These are phyloP conservation scores for Aspergillus felis DNA, from an alignment of 2,329 filamentous ascomycete genomes.

Conservation along the genomic window DNA sequence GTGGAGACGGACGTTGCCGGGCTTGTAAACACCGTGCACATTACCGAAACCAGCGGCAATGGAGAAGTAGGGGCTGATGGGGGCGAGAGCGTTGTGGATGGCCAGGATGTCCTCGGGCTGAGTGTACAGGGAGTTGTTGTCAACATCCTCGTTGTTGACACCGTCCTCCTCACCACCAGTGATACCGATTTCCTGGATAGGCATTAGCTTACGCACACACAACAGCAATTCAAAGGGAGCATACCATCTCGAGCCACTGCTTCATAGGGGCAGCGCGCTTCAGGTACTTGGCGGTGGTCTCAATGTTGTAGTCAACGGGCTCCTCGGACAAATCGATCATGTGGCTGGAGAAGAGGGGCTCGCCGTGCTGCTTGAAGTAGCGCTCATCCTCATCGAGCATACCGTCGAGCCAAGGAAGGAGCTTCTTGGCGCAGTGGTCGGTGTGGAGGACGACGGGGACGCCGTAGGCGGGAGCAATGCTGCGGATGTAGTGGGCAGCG, in stretches of 20 bases:
- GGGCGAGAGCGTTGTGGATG: slow-evolving; percentile 79
- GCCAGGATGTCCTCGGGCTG: slow-evolving; percentile 94
- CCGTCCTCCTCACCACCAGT: slow-evolving; percentile 97
- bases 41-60: slow-evolving; percentile 98
- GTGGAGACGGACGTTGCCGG: slow-evolving; percentile 93
- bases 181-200: slow-evolving; percentile 71
- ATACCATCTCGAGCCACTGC: slow-evolving; percentile 98
- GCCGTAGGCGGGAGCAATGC: slow-evolving; percentile 80
- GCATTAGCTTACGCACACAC: slow-evolving; percentile 2
- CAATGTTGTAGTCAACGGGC: slow-evolving; percentile 81
- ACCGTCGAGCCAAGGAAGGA: slow-evolving; percentile 94
- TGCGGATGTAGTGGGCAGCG: slow-evolving; percentile 88
- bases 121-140: slow-evolving; percentile 96
- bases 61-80: slow-evolving; percentile 94
- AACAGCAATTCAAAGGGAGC: slow-evolving; percentile 12
- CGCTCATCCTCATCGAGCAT: slow-evolving; percentile 92
- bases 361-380: slow-evolving; percentile 89
- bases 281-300: slow-evolving; percentile 88
- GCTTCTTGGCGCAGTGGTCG: slow-evolving; percentile 99
- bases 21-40: slow-evolving; percentile 99
- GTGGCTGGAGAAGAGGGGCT: slow-evolving; percentile 92
- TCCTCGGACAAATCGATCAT: slow-evolving; percentile 99
- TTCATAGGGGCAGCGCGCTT: slow-evolving; percentile 94
- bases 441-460: slow-evolving; percentile 92
- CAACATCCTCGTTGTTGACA: slow-evolving; percentile 96